Base-by-base conservation (phyloP, 805 yeast genomes). In the Cyberlindnera lachancei region DNA sequence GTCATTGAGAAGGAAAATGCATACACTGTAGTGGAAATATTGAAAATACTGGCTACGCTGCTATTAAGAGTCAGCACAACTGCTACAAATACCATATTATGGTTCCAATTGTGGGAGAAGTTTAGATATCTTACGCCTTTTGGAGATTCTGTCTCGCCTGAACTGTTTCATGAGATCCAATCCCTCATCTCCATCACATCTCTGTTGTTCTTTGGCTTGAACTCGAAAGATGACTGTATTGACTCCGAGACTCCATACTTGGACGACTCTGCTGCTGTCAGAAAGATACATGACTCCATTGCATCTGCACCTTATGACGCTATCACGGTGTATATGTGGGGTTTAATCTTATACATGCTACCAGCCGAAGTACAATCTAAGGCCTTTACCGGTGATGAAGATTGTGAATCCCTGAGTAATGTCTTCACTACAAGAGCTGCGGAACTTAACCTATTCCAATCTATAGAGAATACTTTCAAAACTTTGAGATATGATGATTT, bases 321-420 rank as follows among this genome's bases (percentile, higher is more conserved):
- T 3, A 51, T 79, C 9, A 58, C 77, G 1, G 51, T 73, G 27
- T 80, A 79, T 47, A 68, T 74, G 15, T 82, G 90, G 90, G 70
- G 83, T 19, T 69, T 79, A 11, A 52, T 76, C 9, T 49, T 76
- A 9, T 72, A 73, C 42, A 58, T 78, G 15, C 34, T 51, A 7
- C 74, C 76, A 38, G 61, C 63, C 7, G 58, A 65, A 15, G 46
- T 69, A 3, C 45, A 70, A n/a, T 64, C 64, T 27, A 68, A 66
- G 25, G 47, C 48, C 14, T 57, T 64, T 18, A 49, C 50, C 3
- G 39, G 38, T 7, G 45, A 46, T 9, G 36, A 41, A n/a, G 46
- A 48, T 3, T 28, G 41, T 23, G 38, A 30, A 18, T 31, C 35
- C 13, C 16, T 38, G 12, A 33, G 42, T 15, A 36, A 22, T 7